A percentile compares a stretch with the other conserved stretches of the same genome.
Conservation (phyloP, 2,329 filamentous ascomycete species). For the Hymenoscyphus fructigenus region DNA sequence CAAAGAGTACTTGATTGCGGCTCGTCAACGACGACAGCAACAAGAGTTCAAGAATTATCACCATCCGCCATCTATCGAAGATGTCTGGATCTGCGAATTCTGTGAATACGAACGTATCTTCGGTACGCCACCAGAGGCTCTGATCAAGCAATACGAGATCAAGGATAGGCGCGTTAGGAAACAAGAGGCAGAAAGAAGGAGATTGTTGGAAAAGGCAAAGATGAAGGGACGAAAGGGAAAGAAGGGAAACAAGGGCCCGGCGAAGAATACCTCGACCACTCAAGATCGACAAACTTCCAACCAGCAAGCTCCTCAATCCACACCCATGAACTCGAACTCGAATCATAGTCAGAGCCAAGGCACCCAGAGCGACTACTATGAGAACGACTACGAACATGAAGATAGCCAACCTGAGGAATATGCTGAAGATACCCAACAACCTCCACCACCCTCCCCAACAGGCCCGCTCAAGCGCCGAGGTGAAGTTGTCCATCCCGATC, state of each 20-base stretch:
- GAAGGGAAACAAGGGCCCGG: constrained; percentile 65
- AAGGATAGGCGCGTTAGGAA: constrained; percentile 86
- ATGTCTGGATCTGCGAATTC: constrained; percentile 95
- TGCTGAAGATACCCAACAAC: constrained; percentile 41
- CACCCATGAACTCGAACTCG: constrained; percentile 31
- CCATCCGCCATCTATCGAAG: constrained; percentile 67
- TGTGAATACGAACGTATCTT: constrained; percentile 98
- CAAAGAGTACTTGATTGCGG: constrained; percentile 72
- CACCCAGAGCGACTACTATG: constrained; percentile 47
- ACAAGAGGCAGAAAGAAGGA: constrained; percentile 79
- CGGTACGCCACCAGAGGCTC: constrained; percentile 76
- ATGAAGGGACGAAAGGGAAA: constrained; percentile 88
- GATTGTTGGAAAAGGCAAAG: constrained; percentile 88
- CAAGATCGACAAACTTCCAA: constrained; percentile 32
- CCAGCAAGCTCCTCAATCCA: constrained; percentile 40
- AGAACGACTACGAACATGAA: constrained; percentile 33
- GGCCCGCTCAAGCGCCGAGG: constrained; percentile 17
- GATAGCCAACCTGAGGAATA: constrained; percentile 38
- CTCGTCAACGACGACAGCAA: constrained; percentile 72
- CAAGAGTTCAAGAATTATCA: constrained; percentile 76
- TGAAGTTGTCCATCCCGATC: constrained; percentile 18
- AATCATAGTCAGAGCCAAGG: constrained; percentile 37
- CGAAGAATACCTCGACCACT: constrained; percentile 25
- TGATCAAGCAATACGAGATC: constrained; percentile 91
- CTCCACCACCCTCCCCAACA: constrained; percentile 28